Conservation (phyloP, 2,329 filamentous ascomycete species). For the Pseudogymnoascus sp. region DNA sequence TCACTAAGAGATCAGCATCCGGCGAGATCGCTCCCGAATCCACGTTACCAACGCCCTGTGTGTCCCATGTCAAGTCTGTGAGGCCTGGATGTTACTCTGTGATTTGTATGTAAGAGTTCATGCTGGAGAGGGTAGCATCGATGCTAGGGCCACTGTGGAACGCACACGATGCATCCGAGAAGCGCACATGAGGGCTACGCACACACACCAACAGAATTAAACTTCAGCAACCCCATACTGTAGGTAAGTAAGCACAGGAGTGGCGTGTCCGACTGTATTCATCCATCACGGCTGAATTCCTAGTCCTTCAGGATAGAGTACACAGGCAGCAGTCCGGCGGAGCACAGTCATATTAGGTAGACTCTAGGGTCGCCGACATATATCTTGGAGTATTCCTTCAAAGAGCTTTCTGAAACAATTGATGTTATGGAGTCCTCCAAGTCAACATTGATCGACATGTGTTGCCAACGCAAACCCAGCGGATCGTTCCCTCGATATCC, state of each 20-base stretch:
- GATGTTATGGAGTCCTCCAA: background rate
- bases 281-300: slow-evolving; percentile 4
- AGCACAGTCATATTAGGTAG: background rate
- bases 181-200: background rate
- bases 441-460: background rate
- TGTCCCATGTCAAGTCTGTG: background rate
- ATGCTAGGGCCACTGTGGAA: slow-evolving; percentile 5
- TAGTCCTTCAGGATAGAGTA: slow-evolving; percentile 2
- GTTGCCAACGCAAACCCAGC: slow-evolving; percentile 1
- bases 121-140: background rate
- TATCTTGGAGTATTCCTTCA: background rate
- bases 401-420: background rate
- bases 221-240: slow-evolving; percentile 1
- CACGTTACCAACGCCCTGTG: background rate
- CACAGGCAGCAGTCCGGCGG: background rate
- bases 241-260: background rate
- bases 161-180: slow-evolving; percentile 1
- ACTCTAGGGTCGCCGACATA: slow-evolving; percentile 3
- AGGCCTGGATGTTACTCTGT: background rate
- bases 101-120: slow-evolving; percentile 3
- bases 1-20: background rate
- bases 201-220: slow-evolving; percentile 1
- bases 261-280: background rate
- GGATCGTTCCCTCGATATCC: background rate
- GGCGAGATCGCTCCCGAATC: slow-evolving; percentile 6